Evolutionary conservation across 257 asterid species (phyloP).

Genomic region (Leonotis leonurus): DNA sequence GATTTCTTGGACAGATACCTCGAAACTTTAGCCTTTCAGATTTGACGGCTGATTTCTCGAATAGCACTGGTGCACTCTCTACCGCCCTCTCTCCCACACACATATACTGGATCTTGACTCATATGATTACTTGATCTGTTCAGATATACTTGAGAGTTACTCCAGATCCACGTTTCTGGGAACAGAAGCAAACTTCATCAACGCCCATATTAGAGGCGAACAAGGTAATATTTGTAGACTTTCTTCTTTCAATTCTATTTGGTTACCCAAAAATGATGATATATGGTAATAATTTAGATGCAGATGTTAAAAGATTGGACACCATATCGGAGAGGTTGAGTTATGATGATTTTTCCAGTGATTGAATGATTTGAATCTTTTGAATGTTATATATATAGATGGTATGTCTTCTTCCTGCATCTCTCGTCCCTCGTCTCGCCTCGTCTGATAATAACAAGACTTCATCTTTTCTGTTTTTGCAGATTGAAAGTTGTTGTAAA

Average conservation of each 20-base stretch:
- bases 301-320: constrained; percentile 49
- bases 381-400: background rate
- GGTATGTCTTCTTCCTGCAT: constrained; percentile 12
- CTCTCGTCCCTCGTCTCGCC: background rate
- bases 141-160: constrained; percentile 76
- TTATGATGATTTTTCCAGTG: constrained; percentile 48
- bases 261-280: background rate
- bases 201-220: constrained; percentile 42
- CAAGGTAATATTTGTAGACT: constrained; percentile 34
- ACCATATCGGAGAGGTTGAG: constrained; percentile 50
- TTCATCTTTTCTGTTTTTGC: background rate
- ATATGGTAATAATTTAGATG: constrained; percentile 5
- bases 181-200: constrained; percentile 47
- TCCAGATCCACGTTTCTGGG: constrained; percentile 67
- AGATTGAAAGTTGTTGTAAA: constrained; percentile 14
- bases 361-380: constrained; percentile 13
- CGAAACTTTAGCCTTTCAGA: constrained; percentile 87
- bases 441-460: background rate
- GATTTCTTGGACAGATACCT: constrained; percentile 81
- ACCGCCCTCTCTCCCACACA: background rate
- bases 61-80: constrained; percentile 48
- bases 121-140: constrained; percentile 2
- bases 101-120: background rate
- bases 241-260: constrained; percentile 6
- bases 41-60: constrained; percentile 72